These are phyloP conservation scores for Thielaviopsis euricoi DNA, from an alignment of 2,329 filamentous ascomycete species.

Conservation along the genomic window DNA sequence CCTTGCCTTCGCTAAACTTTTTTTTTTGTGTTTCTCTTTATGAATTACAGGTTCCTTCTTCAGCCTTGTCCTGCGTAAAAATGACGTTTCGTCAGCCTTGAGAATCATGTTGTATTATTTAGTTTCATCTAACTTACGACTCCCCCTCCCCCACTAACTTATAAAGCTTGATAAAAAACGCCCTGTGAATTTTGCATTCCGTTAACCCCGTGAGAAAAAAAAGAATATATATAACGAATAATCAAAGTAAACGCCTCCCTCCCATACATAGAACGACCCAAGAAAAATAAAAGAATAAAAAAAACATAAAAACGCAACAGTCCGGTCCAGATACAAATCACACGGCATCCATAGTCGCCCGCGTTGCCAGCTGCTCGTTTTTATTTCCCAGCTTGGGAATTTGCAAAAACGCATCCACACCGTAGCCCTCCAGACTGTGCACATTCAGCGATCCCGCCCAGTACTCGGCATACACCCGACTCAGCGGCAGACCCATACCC, in stretches of 20 bases:
- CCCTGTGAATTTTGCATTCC: neutral
- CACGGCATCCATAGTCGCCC: conserved; percentile 63
- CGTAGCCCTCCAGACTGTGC: conserved; percentile 88
- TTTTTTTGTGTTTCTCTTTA: neutral
- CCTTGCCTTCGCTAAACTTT: neutral
- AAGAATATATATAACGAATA: neutral
- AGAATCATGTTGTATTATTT: neutral
- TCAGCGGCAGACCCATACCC: conserved; percentile 87
- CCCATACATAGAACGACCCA: neutral
- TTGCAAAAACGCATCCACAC: conserved; percentile 87
- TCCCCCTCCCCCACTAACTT: too few species aligned
- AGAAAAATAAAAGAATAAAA: conserved; percentile 16
- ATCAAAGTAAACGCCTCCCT: neutral
- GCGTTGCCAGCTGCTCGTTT: conserved; percentile 77
- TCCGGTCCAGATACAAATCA: conserved; percentile 22
- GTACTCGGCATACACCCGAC: conserved; percentile 89
- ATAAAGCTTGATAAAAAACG: neutral
- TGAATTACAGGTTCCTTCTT: neutral
- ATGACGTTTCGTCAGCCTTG: neutral
- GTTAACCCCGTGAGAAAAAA: neutral
- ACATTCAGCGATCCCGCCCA: conserved; percentile 88
- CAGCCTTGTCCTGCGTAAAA: neutral
- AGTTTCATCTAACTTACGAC: neutral
- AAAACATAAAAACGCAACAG: conserved; percentile 19
- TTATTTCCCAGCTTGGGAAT: conserved; percentile 96